phyloP scores from a whole-genome alignment of 2,329 filamentous ascomycete species.

The Pseudogymnoascus sp. region DNA sequence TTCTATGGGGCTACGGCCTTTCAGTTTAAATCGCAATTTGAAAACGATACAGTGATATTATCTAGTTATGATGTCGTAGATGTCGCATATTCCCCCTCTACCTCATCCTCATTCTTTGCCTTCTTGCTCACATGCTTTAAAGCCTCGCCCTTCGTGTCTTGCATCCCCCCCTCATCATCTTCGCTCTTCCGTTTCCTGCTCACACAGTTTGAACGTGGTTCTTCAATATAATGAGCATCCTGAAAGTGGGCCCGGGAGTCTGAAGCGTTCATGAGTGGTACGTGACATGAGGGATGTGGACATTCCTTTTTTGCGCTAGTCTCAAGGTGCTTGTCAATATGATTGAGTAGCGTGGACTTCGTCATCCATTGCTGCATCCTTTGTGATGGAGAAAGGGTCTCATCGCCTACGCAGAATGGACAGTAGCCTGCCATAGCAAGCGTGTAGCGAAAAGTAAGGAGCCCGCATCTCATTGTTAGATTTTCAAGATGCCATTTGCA shows the following conservation, averaged over 20 bases:
- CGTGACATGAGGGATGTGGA: too few relatives aligned
- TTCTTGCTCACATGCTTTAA: neutral
- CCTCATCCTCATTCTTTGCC: neutral
- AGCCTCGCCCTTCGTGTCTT: neutral
- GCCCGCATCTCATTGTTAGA: slow-evolving; percentile 5
- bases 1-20: too few relatives aligned
- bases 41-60: neutral
- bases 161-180: neutral
- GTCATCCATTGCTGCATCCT: slow-evolving; percentile 1
- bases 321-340: too few relatives aligned
- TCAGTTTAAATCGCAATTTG: neutral
- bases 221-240: too few relatives aligned
- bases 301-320: too few relatives aligned
- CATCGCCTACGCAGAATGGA: neutral
- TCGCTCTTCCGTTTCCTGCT: neutral
- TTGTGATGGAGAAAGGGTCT: neutral
- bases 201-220: too few relatives aligned
- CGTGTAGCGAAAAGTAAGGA: slow-evolving; percentile 9
- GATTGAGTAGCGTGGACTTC: too few relatives aligned
- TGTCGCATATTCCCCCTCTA: neutral
- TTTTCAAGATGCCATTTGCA: slow-evolving; percentile 10
- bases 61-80: neutral
- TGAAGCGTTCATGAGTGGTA: too few relatives aligned
- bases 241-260: too few relatives aligned
- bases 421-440: slow-evolving; percentile 12